A percentile compares a stretch with the other conserved stretches of the same genome.
Conservation (phyloP, 225 moss, liverwort and hornwort species). For the Antitrichia curtipendula region DNA sequence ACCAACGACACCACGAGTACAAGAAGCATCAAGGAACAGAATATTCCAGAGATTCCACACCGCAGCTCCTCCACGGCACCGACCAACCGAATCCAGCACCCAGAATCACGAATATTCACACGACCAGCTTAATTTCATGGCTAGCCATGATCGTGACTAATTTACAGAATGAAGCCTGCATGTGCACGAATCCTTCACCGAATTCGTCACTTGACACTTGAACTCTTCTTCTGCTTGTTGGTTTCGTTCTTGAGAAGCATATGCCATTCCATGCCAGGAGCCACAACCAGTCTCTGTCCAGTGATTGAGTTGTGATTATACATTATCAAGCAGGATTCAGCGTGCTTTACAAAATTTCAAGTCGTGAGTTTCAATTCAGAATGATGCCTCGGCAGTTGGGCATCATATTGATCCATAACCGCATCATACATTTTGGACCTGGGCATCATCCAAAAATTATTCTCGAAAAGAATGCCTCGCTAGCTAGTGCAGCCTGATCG, state of each 20-base stretch:
- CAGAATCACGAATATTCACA: neutral
- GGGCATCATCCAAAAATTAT: neutral
- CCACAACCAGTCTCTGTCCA: neutral
- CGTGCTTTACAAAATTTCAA: neutral
- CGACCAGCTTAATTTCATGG: neutral
- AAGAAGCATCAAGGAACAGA: neutral
- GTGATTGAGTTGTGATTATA: too few relatives aligned
- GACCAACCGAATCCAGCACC: neutral
- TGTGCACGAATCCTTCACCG: neutral
- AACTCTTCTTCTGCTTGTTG: neutral
- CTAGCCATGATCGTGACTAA: neutral
- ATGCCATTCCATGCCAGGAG: neutral
- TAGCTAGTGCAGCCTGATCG: neutral
- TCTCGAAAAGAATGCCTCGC: neutral
- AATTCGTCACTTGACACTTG: neutral
- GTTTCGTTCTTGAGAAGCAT: neutral
- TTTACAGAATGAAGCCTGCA: neutral
- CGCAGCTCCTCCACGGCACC: neutral
- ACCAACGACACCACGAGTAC: neutral
- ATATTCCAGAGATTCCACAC: neutral
- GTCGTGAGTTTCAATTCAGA: neutral
- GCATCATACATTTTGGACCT: neutral
- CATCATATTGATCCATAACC: neutral
- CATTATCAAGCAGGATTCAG: neutral
- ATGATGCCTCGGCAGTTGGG: neutral